Conservation (phyloP, 805 yeast species). For the Candida montana region DNA sequence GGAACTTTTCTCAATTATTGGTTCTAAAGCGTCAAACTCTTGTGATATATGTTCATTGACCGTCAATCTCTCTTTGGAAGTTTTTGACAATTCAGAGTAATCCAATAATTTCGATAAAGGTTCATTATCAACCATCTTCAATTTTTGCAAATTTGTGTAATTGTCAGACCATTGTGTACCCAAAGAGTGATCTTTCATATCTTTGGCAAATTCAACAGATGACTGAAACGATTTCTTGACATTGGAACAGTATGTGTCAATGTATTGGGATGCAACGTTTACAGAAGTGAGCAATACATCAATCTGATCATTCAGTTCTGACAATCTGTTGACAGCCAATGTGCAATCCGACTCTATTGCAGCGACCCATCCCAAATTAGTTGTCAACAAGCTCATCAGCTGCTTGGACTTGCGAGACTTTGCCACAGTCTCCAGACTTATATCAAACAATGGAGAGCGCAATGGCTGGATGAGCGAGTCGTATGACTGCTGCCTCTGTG, state of each 20-base stretch:
- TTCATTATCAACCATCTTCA: conserved; percentile 9
- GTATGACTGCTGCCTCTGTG: conserved; percentile 6
- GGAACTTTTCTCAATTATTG: conserved; percentile 33
- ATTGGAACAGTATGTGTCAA: conserved; percentile 43
- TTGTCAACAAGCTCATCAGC: conserved; percentile 31
- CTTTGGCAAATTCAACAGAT: conserved; percentile 31
- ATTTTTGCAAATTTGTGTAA: conserved; percentile 6
- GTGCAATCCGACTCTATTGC: conserved; percentile 39
- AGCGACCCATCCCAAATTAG: conserved; percentile 48
- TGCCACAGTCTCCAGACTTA: conserved; percentile 15
- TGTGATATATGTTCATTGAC: conserved; percentile 15
- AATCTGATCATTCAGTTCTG: conserved; percentile 30
- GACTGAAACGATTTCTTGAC: conserved; percentile 40
- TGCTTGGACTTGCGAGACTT: conserved; percentile 20
- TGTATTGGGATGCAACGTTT: conserved; percentile 43
- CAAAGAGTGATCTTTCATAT: conserved; percentile 38
- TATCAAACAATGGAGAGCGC: conserved; percentile 31
- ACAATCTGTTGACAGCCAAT: conserved; percentile 28
- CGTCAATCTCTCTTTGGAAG: conserved; percentile 22
- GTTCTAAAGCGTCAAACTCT: conserved; percentile 26
- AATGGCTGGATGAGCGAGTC: conserved; percentile 29
- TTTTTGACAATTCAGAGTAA: conserved; percentile 23
- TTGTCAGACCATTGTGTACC: conserved; percentile 20
- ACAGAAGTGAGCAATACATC: conserved; percentile 40
- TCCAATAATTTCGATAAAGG: conserved; percentile 14